These are phyloP conservation scores for Calonectria naviculata DNA, from an alignment of 2,329 filamentous ascomycete genomes.

Conservation along the genomic window DNA sequence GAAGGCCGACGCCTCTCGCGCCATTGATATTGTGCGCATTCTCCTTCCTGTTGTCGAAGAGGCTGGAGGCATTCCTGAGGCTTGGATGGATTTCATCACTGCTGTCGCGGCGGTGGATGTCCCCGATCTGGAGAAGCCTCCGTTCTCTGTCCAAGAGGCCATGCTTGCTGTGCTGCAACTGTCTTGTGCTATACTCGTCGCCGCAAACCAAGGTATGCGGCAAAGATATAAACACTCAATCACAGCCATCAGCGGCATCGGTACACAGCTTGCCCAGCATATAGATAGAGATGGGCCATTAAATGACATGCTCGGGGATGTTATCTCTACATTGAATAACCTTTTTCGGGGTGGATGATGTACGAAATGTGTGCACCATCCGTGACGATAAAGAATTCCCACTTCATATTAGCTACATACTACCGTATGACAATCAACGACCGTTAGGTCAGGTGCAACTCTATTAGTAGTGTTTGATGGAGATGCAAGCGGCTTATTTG, in stretches of 20 bases:
- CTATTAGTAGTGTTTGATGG: not conserved
- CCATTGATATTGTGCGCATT: conserved; percentile 66
- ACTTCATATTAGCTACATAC: not conserved
- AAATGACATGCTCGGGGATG: conserved; percentile 59
- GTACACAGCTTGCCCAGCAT: conserved; percentile 51
- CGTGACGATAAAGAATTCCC: not conserved
- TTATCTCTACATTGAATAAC: conserved; percentile 45
- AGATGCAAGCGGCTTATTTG: conserved; percentile 33
- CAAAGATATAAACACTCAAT: conserved; percentile 64
- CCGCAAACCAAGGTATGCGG: conserved; percentile 57
- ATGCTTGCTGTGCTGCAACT: conserved; percentile 67
- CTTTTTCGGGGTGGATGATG: conserved; percentile 26
- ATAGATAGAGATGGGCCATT: conserved; percentile 47
- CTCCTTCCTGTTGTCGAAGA: conserved; percentile 65
- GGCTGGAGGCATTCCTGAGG: conserved; percentile 56
- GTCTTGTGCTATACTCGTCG: conserved; percentile 61
- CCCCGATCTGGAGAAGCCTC: conserved; percentile 41
- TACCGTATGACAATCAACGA: not conserved
- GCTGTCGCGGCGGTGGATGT: conserved; percentile 60
- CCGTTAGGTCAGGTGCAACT: not conserved
- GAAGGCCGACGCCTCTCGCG: conserved; percentile 53
- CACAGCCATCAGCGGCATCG: conserved; percentile 61
- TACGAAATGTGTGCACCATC: not conserved
- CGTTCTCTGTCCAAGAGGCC: conserved; percentile 56
- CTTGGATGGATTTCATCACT: conserved; percentile 68